Conservation (phyloP, 2,329 filamentous ascomycete species). For the Chrysoporthe deuterocubensis region DNA sequence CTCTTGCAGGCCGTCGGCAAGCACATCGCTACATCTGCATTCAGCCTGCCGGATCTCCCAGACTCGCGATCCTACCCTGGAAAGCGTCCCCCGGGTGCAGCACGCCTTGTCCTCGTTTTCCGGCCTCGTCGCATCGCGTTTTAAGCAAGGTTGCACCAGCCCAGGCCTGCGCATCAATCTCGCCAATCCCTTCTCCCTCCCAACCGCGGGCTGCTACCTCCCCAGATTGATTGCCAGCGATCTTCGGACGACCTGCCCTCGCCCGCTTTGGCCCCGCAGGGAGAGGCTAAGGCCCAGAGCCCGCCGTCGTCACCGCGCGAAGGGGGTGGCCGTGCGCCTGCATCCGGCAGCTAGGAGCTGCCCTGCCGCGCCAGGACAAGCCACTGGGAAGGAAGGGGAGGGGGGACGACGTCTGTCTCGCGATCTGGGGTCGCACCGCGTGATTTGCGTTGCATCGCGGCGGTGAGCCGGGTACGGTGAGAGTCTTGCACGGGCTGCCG, state of each 20-base stretch:
- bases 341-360: background rate
- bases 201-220: background rate
- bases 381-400: background rate
- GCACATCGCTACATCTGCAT: too few species aligned
- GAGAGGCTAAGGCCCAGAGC: too few species aligned
- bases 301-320: background rate
- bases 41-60: too few species aligned
- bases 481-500: background rate
- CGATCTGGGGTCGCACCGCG: constrained; percentile 2
- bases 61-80: too few species aligned
- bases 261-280: background rate
- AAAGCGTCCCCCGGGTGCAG: too few species aligned
- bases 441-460: background rate
- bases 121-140: background rate
- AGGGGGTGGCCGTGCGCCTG: background rate
- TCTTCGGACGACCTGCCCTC: background rate
- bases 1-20: background rate
- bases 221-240: background rate
- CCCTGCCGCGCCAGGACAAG: background rate
- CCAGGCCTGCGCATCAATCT: background rate
- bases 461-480: constrained; percentile 5
- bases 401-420: background rate
- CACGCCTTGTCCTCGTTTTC: too few species aligned
- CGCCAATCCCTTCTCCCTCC: background rate
- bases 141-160: background rate